Base-by-base conservation (phyloP, 306 rosid genomes). In the Leucaena leucocephala region DNA sequence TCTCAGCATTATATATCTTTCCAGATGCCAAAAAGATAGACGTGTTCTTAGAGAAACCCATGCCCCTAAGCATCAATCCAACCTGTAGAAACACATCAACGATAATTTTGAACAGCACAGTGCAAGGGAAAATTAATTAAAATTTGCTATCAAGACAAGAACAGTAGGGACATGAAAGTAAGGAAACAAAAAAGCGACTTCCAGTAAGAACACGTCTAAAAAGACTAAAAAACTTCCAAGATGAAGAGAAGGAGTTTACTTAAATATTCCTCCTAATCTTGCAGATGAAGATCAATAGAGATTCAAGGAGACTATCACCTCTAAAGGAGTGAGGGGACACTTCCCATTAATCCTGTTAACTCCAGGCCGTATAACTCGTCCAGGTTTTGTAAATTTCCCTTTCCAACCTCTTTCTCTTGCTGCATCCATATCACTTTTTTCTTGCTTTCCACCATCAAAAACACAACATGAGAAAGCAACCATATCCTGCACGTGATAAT, bases 391-490 rank as follows among this genome's bases (percentile, higher is more conserved):
- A 85, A 96, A 96, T 80, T 96, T 96, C 66, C 99, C 99, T 79
- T 84, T 93, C 99, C 99, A 96, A 67, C 99, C 99, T 85, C 91
- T 89, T 84, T 96, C 99, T 82, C 99, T 91, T 48, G 99, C 99
- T 39, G 91, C 98, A 68, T 76, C 85, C 98, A 96, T 96, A 82
- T 90, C 89, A 74, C 58, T 87, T 80, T 6, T 80, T 86, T 96
- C 98, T 84, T 88, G 90, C 64, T 79, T 79, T 50, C 98, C 98
- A 43, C 98, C 99, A 50, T 96, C 97, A 43, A 91, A 96, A 74
- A 91, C 88, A 82, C 99, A 96, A 83, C 99, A 96, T 62, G 99
- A 96, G 88, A 96, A 96, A 49, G 99, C 99, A 78, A 96, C 98
- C 99, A 96, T 96, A 84, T 96, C 99, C 99, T 95, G 90, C 71